Base-by-base conservation (phyloP, 805 yeast species). In the Torulaspora maleeae region DNA sequence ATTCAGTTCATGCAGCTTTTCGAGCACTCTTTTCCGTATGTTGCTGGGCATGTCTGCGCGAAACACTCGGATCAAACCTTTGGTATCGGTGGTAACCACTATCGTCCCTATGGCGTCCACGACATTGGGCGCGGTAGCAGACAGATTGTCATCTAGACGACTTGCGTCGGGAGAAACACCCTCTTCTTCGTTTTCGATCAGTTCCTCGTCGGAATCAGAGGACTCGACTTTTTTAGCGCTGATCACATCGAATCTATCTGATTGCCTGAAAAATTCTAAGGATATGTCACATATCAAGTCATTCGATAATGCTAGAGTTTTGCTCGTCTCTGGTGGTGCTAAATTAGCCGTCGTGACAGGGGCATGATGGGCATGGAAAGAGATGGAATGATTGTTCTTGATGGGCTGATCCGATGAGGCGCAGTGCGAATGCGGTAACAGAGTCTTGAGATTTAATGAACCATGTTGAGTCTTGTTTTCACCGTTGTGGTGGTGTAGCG, bases 291-390 rank as follows among this genome's bases (percentile, higher is more conserved):
- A 87, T 4, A 90, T 78, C 8, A 85, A 78, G 63, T 89, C 97
- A 58, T 85, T 85, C 1, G 95, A 83, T 33, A 81, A 68, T 37
- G 83, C 81, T 33, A 90, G 63, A 11, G 82, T 67, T 50, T 78
- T 80, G 39, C 77, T 71, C 0, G 95, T 83, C 4, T 71, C 70
- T 15, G 76, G 67, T 0, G 96, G 96, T 1, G 95, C 96, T 66
- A 88, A 78, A 0, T 79, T 56, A 0, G 95, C 90, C 30, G 77
- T 79, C 34, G 91, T 89, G 27, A 88, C 86, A 28, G 78, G 75
- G 1, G 82, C 68, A 57, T 79, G 80, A 63, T 86, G 89, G 0
- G 93, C 87, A 66, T 84, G 91, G 60, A 87, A 83, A 4, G 85
- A 73, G 2, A 83, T 71, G 61, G 82, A 84, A 47, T 79, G 77